phyloP scores from a whole-genome alignment of 768 basidiomycete genomes.

The Suillus spraguei region DNA sequence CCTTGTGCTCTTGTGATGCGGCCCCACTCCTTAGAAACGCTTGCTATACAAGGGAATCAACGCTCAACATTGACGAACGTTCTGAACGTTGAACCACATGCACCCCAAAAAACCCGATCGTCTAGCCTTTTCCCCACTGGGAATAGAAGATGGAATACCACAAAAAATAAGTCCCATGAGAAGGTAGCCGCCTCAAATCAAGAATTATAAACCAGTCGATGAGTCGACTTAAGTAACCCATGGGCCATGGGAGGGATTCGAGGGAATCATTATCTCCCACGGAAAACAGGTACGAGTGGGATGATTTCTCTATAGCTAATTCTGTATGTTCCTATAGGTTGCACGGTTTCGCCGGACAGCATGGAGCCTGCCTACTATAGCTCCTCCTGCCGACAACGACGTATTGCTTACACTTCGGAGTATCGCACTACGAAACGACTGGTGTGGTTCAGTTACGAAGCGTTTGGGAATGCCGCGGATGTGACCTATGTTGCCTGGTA shows the following conservation, averaged over 20 bases:
- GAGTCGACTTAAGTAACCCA: not conserved
- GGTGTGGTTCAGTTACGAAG: not conserved
- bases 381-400: not conserved
- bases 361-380: not conserved
- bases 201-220: not conserved
- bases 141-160: not conserved
- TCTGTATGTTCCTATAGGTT: not conserved
- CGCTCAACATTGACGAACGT: not conserved
- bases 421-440: not conserved
- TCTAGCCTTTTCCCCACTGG: not conserved
- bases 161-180: not conserved
- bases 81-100: not conserved
- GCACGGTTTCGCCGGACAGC: not conserved
- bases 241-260: not conserved
- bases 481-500: not conserved
- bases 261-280: not conserved
- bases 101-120: not conserved
- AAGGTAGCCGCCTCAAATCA: not conserved
- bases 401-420: not conserved
- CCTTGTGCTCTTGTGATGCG: not conserved
- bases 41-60: not conserved
- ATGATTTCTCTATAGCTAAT: not conserved
- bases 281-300: not conserved
- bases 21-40: not conserved
- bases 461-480: not conserved